phyloP scores from a whole-genome alignment of 2,329 filamentous ascomycete species.

The Emergomyces pasteurianus region DNA sequence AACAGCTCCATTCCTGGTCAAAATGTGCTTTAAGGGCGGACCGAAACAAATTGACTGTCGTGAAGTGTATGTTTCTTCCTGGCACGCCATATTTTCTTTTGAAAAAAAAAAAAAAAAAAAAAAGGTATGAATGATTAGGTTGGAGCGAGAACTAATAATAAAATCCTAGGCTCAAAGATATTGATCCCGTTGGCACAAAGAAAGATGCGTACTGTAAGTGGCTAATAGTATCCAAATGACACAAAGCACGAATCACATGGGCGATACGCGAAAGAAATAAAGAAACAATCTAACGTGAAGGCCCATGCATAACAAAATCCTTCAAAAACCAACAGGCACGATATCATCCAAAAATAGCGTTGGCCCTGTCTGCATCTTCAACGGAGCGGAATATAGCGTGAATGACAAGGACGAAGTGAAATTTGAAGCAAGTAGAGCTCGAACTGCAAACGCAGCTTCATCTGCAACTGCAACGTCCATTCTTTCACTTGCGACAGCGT shows the following conservation, averaged over 20 bases:
- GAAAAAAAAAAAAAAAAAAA: background rate
- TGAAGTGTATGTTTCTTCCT: background rate
- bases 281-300: background rate
- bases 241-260: slow-evolving; percentile 10
- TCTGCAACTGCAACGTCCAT: background rate
- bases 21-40: background rate
- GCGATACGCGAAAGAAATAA: background rate
- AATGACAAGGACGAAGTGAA: background rate
- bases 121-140: background rate
- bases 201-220: background rate
- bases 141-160: background rate
- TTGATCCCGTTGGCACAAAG: background rate
- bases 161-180: background rate
- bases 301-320: background rate
- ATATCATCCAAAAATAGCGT: background rate
- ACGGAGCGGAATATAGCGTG: slow-evolving; percentile 15
- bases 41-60: background rate
- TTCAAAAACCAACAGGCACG: background rate
- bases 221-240: background rate
- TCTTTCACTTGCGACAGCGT: background rate
- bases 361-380: slow-evolving; percentile 16
- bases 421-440: background rate
- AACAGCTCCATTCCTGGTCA: background rate
- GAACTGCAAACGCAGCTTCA: background rate
- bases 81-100: background rate